Evolutionary conservation across 768 basidiomycete genomes (phyloP), one percentile per base, ranked within the genome.

Genomic region (Paxillus rubicundulus): DNA sequence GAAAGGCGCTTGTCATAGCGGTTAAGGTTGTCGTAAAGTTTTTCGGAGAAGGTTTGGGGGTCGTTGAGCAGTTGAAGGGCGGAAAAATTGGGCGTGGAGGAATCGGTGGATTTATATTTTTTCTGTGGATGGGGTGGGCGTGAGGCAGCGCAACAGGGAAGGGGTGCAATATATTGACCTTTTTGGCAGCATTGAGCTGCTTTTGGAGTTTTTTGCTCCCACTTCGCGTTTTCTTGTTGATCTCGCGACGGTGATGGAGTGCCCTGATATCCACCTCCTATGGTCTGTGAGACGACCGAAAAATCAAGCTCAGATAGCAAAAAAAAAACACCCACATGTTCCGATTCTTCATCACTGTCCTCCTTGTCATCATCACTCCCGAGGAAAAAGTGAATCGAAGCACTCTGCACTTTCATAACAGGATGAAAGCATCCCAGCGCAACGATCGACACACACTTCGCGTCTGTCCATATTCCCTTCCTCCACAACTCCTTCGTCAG

Each of bases 321-420:
- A 34, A 33, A 16, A 34, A 30, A 17, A 28, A 27, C 8, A 36
- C 56, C 24, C 32, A 50, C 59, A 56, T 62, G 77, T 21, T 84
- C 82, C 38, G 87, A 86, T 56, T 89, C 89, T 1, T 86, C 82
- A 41, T 86, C 86, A 40, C 82, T 85, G 53, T 87, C 84, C 37
- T 84, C 85, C 49, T 79, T 78, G 17, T 86, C 85, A 18, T 92
- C 85, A 39, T 92, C 91, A 50, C 80, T 83, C 5, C 92, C 92
- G n/a, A 99, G 82, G 77, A 98, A 99, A 75, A 98, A 99, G 72
- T 98, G 93, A 14, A 95, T 72, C 1, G 94, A 91, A 2, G 93
- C 93, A 54, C 84, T 92, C 68, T 98, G 95, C 0, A 98, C 97
- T 71, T 98, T 98, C 48, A 86, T 77, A 37, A 87, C 82, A 20